Conservation (phyloP, 768 basidiomycete species). For the Suillus weaverae region DNA sequence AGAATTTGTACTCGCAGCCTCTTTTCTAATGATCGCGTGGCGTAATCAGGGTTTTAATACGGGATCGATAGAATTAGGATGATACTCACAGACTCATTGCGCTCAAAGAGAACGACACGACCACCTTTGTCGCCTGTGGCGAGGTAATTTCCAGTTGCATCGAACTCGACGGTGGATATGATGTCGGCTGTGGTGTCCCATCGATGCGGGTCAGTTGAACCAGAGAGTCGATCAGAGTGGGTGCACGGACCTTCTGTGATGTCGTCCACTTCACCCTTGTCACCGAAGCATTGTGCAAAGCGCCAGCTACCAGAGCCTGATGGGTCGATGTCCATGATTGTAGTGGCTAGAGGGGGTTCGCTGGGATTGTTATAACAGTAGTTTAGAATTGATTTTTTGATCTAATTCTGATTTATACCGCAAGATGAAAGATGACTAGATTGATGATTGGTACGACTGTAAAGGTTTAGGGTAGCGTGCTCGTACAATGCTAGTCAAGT, state of each 20-base stretch:
- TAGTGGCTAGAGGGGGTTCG: constrained; percentile 22
- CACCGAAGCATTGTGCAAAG: constrained; percentile 99
- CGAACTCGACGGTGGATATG: constrained; percentile 99
- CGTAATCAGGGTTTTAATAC: constrained; percentile 30
- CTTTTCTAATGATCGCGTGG: constrained; percentile 75
- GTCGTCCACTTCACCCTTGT: constrained; percentile 99
- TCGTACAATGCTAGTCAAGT: constrained; percentile 11
- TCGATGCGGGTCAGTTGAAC: constrained; percentile 15
- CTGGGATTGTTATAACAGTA: neutral
- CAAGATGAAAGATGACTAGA: constrained; percentile 1
- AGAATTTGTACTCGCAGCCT: constrained; percentile 99
- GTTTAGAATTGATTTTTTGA: constrained; percentile 7
- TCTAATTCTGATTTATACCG: constrained; percentile 8
- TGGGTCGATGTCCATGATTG: constrained; percentile 81
- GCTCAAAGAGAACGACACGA: constrained; percentile 96
- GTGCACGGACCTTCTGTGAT: constrained; percentile 88
- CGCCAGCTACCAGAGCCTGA: constrained; percentile 89
- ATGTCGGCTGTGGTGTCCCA: constrained; percentile 78
- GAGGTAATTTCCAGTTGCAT: constrained; percentile 98
- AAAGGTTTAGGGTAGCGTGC: neutral
- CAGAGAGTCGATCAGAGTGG: constrained; percentile 22
- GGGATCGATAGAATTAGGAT: constrained; percentile 8
- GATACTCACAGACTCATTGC: constrained; percentile 86
- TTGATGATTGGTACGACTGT: neutral
- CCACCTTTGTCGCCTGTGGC: constrained; percentile 99